Conservation (phyloP, 2,329 filamentous ascomycete species). For the Dothideomycetidae sp. region DNA sequence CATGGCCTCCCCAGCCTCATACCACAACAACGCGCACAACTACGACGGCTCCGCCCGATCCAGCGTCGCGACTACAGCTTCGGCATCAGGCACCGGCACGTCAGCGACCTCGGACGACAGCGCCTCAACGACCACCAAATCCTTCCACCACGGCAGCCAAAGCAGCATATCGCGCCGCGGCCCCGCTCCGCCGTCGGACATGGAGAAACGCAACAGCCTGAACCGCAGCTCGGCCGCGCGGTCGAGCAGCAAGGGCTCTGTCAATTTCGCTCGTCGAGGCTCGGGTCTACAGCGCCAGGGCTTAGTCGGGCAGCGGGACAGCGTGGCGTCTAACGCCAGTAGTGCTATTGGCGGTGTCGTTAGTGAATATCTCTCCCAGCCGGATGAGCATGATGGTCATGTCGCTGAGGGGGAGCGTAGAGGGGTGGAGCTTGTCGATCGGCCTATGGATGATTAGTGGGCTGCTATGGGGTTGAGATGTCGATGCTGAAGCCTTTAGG, state of each 20-base stretch:
- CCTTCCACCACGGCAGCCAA: constrained; percentile 11
- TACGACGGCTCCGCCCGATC: constrained; percentile 4
- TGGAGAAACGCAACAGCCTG: constrained; percentile 50
- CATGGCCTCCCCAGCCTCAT: constrained; percentile 16
- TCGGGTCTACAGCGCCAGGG: constrained; percentile 23
- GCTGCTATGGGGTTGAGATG: too few species aligned
- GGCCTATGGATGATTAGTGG: constrained; percentile 52
- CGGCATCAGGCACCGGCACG: constrained; percentile 12
- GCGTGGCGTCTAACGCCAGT: constrained; percentile 20
- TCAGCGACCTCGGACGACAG: constrained; percentile 13
- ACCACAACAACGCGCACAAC: constrained; percentile 15
- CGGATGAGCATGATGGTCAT: constrained; percentile 17
- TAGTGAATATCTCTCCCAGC: constrained; percentile 20
- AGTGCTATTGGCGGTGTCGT: constrained; percentile 27
- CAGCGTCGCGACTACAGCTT: constrained; percentile 11
- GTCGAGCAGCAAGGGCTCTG: constrained; percentile 35
- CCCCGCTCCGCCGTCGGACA: constrained; percentile 22
- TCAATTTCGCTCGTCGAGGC: constrained; percentile 17
- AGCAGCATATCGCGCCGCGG: constrained; percentile 15
- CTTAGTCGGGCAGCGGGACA: constrained; percentile 19
- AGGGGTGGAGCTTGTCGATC: constrained; percentile 57
- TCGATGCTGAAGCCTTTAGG: not conserved
- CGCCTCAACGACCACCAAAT: constrained; percentile 15
- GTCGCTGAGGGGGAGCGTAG: constrained; percentile 25
- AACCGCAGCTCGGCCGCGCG: constrained; percentile 27